Percentiles rank a stretch among this genome's conserved stretches.
These are phyloP conservation scores for Dactylellina leptospora DNA, from an alignment of 2,329 filamentous ascomycete genomes.

Conservation along the genomic window DNA sequence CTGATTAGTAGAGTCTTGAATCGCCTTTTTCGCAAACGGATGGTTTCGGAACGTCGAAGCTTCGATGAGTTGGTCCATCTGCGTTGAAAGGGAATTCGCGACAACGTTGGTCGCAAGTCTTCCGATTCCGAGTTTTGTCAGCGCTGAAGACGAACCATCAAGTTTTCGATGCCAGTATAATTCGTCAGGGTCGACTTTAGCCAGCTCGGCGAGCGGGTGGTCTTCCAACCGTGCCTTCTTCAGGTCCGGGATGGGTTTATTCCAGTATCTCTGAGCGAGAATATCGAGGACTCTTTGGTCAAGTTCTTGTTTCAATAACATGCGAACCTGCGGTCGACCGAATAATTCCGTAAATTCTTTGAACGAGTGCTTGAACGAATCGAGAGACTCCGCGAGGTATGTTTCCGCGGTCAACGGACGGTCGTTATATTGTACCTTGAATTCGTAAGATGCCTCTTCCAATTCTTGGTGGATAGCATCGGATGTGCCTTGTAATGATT, in stretches of 20 bases:
- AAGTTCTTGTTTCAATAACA: conserved; percentile 87
- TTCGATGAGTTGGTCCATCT: conserved; percentile 79
- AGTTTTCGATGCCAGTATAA: conserved; percentile 94
- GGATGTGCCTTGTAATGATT: conserved; percentile 85
- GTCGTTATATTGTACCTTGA: conserved; percentile 99
- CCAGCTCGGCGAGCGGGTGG: conserved; percentile 72
- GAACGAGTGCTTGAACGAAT: conserved; percentile 97
- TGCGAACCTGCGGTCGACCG: conserved; percentile 85
- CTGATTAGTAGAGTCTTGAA: conserved; percentile 84
- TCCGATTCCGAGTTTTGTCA: conserved; percentile 94
- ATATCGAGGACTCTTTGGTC: conserved; percentile 95
- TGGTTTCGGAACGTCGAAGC: conserved; percentile 87
- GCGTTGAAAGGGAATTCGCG: conserved; percentile 82
- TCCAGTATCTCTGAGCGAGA: conserved; percentile 94
- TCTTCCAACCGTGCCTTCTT: conserved; percentile 74
- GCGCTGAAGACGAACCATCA: conserved; percentile 85
- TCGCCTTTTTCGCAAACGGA: conserved; percentile 91
- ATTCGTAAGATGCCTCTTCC: conserved; percentile 96
- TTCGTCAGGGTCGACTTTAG: conserved; percentile 84
- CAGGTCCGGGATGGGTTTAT: conserved; percentile 85
- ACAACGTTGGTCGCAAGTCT: conserved; percentile 91
- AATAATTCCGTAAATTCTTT: conserved; percentile 92
- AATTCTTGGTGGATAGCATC: conserved; percentile 94
- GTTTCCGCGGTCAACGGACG: conserved; percentile 92
- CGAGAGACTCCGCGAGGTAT: conserved; percentile 92